Evolutionary conservation across 805 yeast genomes (phyloP).

Genomic region (Teunomyces kruisii): DNA sequence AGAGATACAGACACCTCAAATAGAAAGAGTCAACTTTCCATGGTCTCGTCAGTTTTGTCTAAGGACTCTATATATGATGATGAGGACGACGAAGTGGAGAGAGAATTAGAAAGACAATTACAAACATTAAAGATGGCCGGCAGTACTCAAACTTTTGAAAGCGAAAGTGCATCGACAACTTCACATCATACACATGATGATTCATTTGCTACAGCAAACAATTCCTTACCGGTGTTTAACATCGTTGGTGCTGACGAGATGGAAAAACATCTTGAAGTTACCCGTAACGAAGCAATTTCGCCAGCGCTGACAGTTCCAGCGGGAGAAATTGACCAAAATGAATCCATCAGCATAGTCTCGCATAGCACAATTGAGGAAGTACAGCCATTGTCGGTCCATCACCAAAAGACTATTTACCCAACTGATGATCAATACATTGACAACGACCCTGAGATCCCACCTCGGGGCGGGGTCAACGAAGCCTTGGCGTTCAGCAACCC

Average conservation of each 20-base stretch:
- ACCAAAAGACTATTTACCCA: neutral
- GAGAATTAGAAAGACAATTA: constrained; percentile 40
- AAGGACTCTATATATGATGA: constrained; percentile 27
- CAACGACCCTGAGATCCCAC: neutral
- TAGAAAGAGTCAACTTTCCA: constrained; percentile 38
- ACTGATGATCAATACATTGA: neutral
- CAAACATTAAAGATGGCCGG: constrained; percentile 28
- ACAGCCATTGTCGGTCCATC: neutral
- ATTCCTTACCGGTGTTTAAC: constrained; percentile 8
- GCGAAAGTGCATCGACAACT: neutral
- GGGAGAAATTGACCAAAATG: neutral
- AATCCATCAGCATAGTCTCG: neutral
- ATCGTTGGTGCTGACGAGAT: constrained; percentile 6
- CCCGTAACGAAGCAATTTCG: neutral
- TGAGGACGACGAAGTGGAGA: constrained; percentile 36
- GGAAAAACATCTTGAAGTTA: neutral
- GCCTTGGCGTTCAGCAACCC: neutral
- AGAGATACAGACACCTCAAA: neutral
- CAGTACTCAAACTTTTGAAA: neutral
- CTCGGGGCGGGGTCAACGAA: neutral
- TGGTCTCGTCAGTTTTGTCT: constrained; percentile 43
- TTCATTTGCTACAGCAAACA: neutral
- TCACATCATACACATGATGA: neutral
- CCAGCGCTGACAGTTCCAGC: constrained; percentile 2
- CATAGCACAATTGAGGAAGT: neutral